Evolutionary conservation across 257 asterid species (phyloP).

Genomic region (Datura wrightii): DNA sequence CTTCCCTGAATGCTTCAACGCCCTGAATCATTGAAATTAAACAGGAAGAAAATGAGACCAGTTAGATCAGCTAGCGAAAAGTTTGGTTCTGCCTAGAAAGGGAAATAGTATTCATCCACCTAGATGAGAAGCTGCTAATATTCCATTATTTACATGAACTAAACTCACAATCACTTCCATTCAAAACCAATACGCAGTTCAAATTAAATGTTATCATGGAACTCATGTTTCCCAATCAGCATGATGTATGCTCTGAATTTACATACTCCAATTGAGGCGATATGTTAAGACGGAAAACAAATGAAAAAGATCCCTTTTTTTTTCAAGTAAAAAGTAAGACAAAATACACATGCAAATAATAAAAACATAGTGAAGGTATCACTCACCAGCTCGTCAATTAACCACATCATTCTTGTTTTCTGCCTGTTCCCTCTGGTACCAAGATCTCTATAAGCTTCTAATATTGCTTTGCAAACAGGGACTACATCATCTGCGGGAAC

Average conservation of each 20-base stretch:
- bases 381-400: constrained; percentile 95
- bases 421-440: constrained; percentile 91
- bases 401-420: constrained; percentile 98
- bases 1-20: constrained; percentile 78
- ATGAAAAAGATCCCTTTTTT: too few relatives aligned
- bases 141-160: not conserved
- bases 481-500: constrained; percentile 89
- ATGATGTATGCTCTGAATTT: not conserved
- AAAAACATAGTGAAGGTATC: not conserved
- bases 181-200: not conserved
- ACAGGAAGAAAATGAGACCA: not conserved
- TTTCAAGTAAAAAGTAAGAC: not conserved
- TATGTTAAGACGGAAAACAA: not conserved
- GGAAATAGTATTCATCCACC: not conserved
- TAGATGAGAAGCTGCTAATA: not conserved
- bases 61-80: not conserved
- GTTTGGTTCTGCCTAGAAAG: not conserved
- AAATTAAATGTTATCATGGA: not conserved
- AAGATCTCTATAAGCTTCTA: constrained; percentile 87
- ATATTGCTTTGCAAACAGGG: constrained; percentile 78
- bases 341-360: not conserved
- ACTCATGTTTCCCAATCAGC: not conserved
- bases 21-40: constrained; percentile 57
- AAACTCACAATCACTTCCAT: not conserved
- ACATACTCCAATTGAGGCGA: not conserved